phyloP scores from a whole-genome alignment of 495 filamentous ascomycete species.

The Neurospora intermedia region DNA sequence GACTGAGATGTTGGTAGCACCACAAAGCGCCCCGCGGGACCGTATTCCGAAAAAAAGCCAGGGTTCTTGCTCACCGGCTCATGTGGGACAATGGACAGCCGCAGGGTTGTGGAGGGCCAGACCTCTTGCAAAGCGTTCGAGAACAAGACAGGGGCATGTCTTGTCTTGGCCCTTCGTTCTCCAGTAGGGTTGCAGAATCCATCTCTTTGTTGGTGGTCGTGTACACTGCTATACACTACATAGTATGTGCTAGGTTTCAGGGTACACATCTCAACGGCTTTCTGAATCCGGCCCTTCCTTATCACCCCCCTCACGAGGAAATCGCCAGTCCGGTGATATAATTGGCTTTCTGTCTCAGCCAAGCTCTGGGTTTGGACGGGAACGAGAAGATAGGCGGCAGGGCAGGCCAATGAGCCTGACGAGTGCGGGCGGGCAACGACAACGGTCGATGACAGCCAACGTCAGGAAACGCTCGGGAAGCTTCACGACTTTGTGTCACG shows the following conservation, averaged over 20 bases:
- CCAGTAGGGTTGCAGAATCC: neutral
- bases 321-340: neutral
- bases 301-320: neutral
- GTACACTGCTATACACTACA: no score
- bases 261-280: neutral
- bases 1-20: neutral
- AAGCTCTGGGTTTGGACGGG: neutral
- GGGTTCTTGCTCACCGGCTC: neutral
- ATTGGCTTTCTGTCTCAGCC: neutral
- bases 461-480: neutral
- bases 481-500: neutral
- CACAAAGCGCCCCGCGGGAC: neutral
- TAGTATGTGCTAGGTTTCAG: neutral
- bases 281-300: neutral
- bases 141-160: neutral
- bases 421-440: neutral
- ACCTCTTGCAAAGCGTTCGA: neutral
- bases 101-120: neutral
- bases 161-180: neutral
- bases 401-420: neutral
- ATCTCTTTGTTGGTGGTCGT: neutral
- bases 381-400: neutral
- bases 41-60: neutral
- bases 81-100: neutral
- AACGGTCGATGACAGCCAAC: neutral